These are phyloP conservation scores for Fusarium poae DNA, from an alignment of 2,329 filamentous ascomycete genomes.

Conservation along the genomic window DNA sequence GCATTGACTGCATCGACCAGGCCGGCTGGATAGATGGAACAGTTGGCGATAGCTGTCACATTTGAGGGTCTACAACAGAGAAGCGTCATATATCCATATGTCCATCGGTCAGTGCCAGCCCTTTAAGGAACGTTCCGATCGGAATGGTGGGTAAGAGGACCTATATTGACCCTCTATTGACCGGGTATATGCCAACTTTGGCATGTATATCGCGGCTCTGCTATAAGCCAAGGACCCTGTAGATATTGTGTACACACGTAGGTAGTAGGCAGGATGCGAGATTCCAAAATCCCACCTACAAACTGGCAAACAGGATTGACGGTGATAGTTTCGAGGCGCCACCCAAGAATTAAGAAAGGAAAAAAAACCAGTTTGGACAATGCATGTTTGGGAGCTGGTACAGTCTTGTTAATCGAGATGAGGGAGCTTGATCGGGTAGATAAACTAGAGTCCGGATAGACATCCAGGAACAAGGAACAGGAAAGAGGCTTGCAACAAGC, in stretches of 20 bases:
- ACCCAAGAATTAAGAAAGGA: no score
- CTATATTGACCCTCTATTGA: conserved; percentile 30
- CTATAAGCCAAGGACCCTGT: conserved; percentile 33
- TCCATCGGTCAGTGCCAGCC: conserved; percentile 31
- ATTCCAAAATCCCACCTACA: conserved; percentile 3
- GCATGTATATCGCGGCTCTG: conserved; percentile 36
- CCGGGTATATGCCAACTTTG: conserved; percentile 35
- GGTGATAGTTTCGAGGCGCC: conserved; percentile 23
- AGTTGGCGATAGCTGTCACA: conserved; percentile 34
- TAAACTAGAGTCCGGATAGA: conserved; percentile 2
- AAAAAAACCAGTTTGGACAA: conserved; percentile 20
- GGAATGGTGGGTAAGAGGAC: conserved; percentile 40
- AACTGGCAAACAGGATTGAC: conserved; percentile 25
- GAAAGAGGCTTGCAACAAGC: neutral
- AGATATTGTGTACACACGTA: conserved; percentile 15
- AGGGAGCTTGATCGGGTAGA: conserved; percentile 12
- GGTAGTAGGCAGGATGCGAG: conserved; percentile 4
- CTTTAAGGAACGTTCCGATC: conserved; percentile 35
- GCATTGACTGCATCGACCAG: neutral
- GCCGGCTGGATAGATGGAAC: conserved; percentile 17
- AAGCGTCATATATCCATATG: conserved; percentile 25
- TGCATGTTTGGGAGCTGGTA: conserved; percentile 9
- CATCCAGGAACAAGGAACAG: conserved; percentile 39
- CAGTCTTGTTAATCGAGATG: conserved; percentile 2
- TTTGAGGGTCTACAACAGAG: conserved; percentile 25